Conservation (phyloP, 1,284 basidiomycete species). For the Phlebopus sp. region DNA sequence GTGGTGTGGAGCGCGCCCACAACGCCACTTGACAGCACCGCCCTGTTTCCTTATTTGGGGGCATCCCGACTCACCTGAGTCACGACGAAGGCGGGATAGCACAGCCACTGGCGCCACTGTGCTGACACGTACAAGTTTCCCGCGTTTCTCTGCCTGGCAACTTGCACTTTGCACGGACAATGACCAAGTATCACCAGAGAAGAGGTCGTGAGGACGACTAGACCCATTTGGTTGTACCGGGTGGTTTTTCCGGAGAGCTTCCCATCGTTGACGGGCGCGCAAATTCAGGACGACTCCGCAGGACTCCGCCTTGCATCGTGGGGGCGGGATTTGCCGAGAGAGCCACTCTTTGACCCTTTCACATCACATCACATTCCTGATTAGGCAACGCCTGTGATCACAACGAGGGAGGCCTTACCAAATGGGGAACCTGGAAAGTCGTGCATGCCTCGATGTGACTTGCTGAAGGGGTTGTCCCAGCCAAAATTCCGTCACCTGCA, state of each 20-base stretch:
- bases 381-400: conserved; percentile 25
- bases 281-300: not conserved
- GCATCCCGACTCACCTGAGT: not conserved
- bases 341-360: not conserved
- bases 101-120: not conserved
- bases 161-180: too few relatives aligned
- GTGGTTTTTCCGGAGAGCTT: not conserved
- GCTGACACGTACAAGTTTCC: too few relatives aligned
- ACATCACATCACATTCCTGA: conserved; percentile 16
- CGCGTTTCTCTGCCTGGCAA: too few relatives aligned
- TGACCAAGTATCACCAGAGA: too few relatives aligned
- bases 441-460: conserved; percentile 23
- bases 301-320: conserved; percentile 18
- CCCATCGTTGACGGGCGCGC: conserved; percentile 1
- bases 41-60: conserved; percentile 2
- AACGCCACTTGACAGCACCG: not conserved
- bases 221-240: not conserved
- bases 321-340: conserved; percentile 18
- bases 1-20: not conserved
- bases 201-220: not conserved
- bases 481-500: conserved; percentile 8
- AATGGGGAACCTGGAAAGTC: conserved; percentile 11
- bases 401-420: conserved; percentile 16
- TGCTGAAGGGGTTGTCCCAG: conserved; percentile 15
- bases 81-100: not conserved